Percentiles rank a stretch among this genome's conserved stretches.
phyloP scores from a whole-genome alignment of 805 yeast species.

The Metschnikowia orientalis region DNA sequence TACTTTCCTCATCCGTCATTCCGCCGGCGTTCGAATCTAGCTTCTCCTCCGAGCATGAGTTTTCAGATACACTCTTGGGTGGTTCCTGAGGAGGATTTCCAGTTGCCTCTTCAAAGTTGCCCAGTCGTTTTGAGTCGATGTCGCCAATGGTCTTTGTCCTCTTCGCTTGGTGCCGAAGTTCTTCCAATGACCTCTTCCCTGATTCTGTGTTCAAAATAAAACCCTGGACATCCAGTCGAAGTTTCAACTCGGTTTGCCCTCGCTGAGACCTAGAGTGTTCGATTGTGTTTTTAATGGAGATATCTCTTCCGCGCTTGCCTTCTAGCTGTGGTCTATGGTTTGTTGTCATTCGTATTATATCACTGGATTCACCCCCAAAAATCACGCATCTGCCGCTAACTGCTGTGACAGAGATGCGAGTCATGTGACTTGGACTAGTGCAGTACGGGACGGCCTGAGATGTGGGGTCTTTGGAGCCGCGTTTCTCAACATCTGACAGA shows the following conservation, averaged over 20 bases:
- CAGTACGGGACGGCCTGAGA: no score
- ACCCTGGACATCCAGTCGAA: constrained; percentile 25
- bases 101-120: no score
- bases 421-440: no score
- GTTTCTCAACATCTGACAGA: no score
- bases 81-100: no score
- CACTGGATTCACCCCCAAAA: background rate
- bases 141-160: no score
- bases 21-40: background rate
- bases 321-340: constrained; percentile 43
- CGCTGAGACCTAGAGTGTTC: constrained; percentile 31
- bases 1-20: no score
- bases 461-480: no score
- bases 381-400: background rate
- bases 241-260: constrained; percentile 31
- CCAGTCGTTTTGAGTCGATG: no score
- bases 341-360: constrained; percentile 29
- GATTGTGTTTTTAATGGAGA: constrained; percentile 30
- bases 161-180: constrained; percentile 18
- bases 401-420: no score
- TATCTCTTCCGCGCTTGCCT: constrained; percentile 34
- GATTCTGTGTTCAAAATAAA: constrained; percentile 13
- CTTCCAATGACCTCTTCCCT: constrained; percentile 22
- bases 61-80: no score
- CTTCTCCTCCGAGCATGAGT: no score